phyloP scores from a whole-genome alignment of 2,329 filamentous ascomycete genomes.

The Tolypocladium paradoxum region DNA sequence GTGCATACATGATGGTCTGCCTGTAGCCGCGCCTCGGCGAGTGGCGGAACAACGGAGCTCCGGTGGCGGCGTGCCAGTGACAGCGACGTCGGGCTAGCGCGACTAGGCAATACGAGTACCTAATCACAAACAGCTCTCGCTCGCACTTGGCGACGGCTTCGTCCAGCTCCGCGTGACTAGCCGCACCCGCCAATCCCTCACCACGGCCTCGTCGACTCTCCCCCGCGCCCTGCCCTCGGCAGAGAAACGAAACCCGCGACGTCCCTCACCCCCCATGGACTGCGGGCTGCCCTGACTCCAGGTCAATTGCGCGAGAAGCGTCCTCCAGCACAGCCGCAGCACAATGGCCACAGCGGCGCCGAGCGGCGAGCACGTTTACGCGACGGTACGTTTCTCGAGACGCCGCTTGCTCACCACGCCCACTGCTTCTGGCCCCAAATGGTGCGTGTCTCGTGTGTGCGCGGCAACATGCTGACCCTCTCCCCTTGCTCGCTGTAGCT shows the following conservation, averaged over 20 bases:
- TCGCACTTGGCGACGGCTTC: neutral
- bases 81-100: no score
- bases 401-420: neutral
- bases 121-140: no score
- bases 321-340: constrained; percentile 18
- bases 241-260: neutral
- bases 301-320: neutral
- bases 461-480: neutral
- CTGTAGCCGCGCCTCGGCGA: no score
- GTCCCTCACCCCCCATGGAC: neutral
- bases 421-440: neutral
- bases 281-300: neutral
- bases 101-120: no score
- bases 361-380: constrained; percentile 42
- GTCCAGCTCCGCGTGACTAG: neutral
- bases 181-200: neutral
- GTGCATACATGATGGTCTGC: no score
- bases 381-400: constrained; percentile 35
- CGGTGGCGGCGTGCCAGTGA: neutral
- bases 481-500: constrained; percentile 45
- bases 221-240: neutral
- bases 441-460: neutral
- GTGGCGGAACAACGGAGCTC: neutral
- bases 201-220: neutral
- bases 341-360: constrained; percentile 11